Evolutionary conservation across 805 yeast genomes (phyloP), one percentile per base, ranked within the genome.

Genomic region (Kluyveromyces lactis): DNA sequence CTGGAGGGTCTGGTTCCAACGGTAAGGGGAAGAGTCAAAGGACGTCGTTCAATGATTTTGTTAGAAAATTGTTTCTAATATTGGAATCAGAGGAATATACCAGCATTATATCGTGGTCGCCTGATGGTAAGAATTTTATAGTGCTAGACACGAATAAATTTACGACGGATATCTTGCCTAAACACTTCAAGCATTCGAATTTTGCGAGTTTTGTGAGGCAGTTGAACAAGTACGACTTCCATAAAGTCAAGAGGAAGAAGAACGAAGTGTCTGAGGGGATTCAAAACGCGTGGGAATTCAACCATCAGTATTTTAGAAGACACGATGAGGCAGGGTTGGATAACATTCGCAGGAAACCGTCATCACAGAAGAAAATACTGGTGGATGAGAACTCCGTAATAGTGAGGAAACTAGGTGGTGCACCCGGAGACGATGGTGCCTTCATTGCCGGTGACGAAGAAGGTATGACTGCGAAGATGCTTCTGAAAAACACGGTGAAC

Each of bases 201-300:
- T 92, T 90, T 64, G 90, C 97, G 27, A 77, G 89, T 50, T 90
- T 90, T 66, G 97, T 90, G 16, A 75, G 98, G 33, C 98, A 92
- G 59, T 69, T 92, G 52, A 92, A 92, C 70, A 92, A 92, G 63
- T 92, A 92, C 57, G 98, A 90, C 62, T 92, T 92, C 68, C 98
- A 92, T 68, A 92, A 92, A 64, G 95, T 92, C 33, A 85, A 90
- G 56, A 69, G 77, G 33, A 67, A 83, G 30, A 34, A 26, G 29
- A 34, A 11, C 15, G 24, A 18, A 4, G 37, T n/a, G 9, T 74
- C 69, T 42, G 87, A 79, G 49, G 83, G 76, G 44, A 73, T 72
- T 50, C 72, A 66, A 37, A 56, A 56, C 36, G 62, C 64, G 21
- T 90, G 97, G 97, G 97, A 90, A 59, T 90, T 92, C 66, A 78